Base-by-base conservation (phyloP, 306 rosid genomes). In the Ormosia semicastrata region DNA sequence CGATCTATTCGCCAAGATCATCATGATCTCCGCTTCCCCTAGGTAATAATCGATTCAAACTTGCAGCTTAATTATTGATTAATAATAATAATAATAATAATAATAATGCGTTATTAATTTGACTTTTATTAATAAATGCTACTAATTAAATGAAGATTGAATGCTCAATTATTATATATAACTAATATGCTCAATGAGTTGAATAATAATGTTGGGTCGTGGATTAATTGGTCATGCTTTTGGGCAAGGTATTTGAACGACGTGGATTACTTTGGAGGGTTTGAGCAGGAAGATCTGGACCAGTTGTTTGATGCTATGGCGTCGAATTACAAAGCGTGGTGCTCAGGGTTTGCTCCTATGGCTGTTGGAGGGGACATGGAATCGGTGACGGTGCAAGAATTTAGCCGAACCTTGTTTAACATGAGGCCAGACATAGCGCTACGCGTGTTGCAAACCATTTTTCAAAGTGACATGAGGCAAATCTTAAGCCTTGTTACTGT, bases 351-450 rank as follows among this genome's bases (percentile, higher is more conserved):
- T 14, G 98, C 98, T 11, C 98, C 97, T 0, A 60, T 94, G 37
- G 89, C 91, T 0, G 88, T 92, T 1, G 96, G 98, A 0, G 96
- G 98, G 0, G 97, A 94, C 79, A 81, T 94, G 97, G 96, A 92
- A 0, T 94, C 94, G 2, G 88, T 86, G 33, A 92, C 90, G 12
- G 93, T 92, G 15, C 98, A 92, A 54, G 97, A 92, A 67, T 92
- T 94, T 43, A 91, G 97, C 58, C 46, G 97, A 68, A 91, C 98
- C 12, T 56, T 91, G 49, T 86, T 86, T 77, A 86, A 86, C 33
- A 82, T 86, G 89, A 53, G 89, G 15, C 89, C 89, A 8, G 89
- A 86, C 80, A 86, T 86, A 62, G 87, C 89, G 0, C n/a, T 86
- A 0, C 83, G 85, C 40, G 89, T 86, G 24, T 58, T 58, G 57